A percentile compares a stretch with the other conserved stretches of the same genome.
Evolutionary conservation across 805 yeast species (phyloP).

Genomic region (Dipodascus albidus): DNA sequence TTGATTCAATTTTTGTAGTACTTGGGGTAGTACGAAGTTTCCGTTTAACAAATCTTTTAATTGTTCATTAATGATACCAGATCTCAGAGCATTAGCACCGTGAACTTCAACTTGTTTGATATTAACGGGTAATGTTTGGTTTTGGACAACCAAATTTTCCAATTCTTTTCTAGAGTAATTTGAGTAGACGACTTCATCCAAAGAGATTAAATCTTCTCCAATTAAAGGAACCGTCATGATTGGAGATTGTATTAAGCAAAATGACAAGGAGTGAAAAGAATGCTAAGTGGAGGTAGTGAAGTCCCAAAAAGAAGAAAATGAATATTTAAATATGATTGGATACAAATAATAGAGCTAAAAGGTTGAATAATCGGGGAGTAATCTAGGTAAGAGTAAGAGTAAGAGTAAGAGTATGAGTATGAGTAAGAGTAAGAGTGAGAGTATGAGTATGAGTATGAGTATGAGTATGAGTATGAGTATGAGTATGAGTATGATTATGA

Average conservation of each 20-base stretch:
- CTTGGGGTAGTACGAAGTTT: slow-evolving; percentile 15
- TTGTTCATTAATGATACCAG: slow-evolving; percentile 18
- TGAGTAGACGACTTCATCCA: background rate
- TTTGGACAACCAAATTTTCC: slow-evolving; percentile 13
- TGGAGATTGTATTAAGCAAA: background rate
- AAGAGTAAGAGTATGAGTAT: no score
- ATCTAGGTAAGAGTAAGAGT: background rate
- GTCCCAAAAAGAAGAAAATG: background rate
- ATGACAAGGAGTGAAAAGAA: background rate
- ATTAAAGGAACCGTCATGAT: background rate
- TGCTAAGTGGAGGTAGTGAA: background rate
- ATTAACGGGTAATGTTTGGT: slow-evolving; percentile 18
- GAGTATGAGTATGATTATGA: no score
- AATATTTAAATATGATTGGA: background rate
- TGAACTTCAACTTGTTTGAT: slow-evolving; percentile 20
- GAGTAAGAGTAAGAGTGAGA: no score
- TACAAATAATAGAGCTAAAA: background rate
- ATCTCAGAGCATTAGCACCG: slow-evolving; percentile 18
- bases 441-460: no score
- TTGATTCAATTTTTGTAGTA: slow-evolving; percentile 16
- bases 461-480: no score
- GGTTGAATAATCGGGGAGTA: background rate
- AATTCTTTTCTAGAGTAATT: background rate
- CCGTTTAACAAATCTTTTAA: slow-evolving; percentile 17
- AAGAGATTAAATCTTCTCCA: background rate